Evolutionary conservation across 768 basidiomycete species (phyloP).

Genomic region (Suillus subalutaceus): DNA sequence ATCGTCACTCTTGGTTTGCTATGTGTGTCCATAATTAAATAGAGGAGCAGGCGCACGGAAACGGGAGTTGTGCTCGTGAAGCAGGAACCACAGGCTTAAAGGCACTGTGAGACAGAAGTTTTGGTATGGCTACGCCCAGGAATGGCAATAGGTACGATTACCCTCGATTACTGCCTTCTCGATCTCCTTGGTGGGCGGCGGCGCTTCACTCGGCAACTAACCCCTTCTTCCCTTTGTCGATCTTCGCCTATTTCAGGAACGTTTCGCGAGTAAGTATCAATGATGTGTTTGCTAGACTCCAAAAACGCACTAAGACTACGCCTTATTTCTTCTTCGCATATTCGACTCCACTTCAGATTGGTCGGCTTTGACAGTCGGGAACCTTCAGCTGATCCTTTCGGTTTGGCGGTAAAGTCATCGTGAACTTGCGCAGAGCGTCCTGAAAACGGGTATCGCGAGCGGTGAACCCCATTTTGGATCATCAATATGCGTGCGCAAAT

Average conservation of each 20-base stretch:
- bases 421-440: conserved; percentile 89
- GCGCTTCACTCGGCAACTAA: conserved; percentile 31
- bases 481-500: conserved; percentile 80
- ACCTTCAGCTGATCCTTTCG: conserved; percentile 31
- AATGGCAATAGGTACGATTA: conserved; percentile 87
- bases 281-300: conserved; percentile 78
- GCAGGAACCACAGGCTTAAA: neutral
- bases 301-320: conserved; percentile 62
- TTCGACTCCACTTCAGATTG: conserved; percentile 64
- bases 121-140: conserved; percentile 79
- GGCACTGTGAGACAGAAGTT: neutral
- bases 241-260: conserved; percentile 72
- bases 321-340: conserved; percentile 83
- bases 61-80: conserved; percentile 83
- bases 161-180: conserved; percentile 55
- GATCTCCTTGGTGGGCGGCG: conserved; percentile 32
- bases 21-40: conserved; percentile 80
- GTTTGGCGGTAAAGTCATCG: conserved; percentile 66
- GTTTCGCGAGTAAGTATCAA: conserved; percentile 68
- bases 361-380: conserved; percentile 56
- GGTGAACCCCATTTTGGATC: conserved; percentile 37
- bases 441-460: conserved; percentile 43
- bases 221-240: conserved; percentile 45
- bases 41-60: conserved; percentile 73
- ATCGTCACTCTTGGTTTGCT: conserved; percentile 80